Evolutionary conservation across 306 rosid species (phyloP), one percentile per base, ranked within the genome.

Genomic region (Cyclanthera cordifolia): DNA sequence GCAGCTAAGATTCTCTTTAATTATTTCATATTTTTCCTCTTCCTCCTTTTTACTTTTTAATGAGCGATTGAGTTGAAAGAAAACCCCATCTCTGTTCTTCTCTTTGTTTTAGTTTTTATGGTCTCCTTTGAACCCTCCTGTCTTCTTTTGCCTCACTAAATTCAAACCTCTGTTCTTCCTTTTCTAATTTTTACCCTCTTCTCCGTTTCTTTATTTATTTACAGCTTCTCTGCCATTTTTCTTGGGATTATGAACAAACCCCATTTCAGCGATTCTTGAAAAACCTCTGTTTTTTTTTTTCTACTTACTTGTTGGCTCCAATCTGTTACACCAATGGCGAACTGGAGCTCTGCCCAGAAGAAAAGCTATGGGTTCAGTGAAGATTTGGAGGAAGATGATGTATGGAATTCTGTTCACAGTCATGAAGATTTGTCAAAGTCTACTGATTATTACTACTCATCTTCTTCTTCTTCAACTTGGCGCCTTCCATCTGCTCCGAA

Each of bases 331-430:
- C 5, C 74, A 75, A 89, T 89, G 96, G 89, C 89, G 68, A 85
- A 84, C 69, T 72, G 77, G 82, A 71, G 77, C 37, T 71, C 63
- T 53, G 52, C 34, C 10, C 32, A 12, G 53, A 79, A 64, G 55
- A 76, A 81, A 71, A 60, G 61, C 71, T 68, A 65, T 43, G 76
- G 75, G 49, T 76, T 74, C 76, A 73, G 59, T 68, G 84, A 76
- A 61, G 90, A 84, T 11, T 84, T 87, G 67, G 84, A 79, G 70
- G 98, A 89, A 81, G 85, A 76, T 76, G 87, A 80, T 60, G 74
- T 85, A 12, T 85, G 96, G 97, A 75, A 78, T 53, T 70, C 53
- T 28, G 43, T 37, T 37, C 11, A 37, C 43, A 5, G 43, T 37
- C 79, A 58, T 16, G 74, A 66, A 11, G 73, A 65, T 52, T 45